Evolutionary conservation across 495 filamentous ascomycete genomes (phyloP), one percentile per base, ranked within the genome.

Genomic region (Penicillium bovifimosum): DNA sequence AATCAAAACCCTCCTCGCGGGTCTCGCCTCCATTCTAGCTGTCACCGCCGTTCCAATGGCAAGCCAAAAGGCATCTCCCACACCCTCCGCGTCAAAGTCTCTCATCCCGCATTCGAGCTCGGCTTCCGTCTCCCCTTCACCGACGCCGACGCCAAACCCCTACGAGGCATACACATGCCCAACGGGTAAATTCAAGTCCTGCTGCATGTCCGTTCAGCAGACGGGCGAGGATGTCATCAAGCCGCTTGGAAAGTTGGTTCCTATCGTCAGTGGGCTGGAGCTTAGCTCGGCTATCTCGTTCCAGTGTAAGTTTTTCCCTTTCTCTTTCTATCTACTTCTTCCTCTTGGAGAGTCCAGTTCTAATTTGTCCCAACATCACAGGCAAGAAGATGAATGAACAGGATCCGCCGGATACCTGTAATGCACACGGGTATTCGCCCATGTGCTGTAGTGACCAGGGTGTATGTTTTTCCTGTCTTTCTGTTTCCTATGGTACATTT

Each of bases 371-470:
- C 8, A 3, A 2, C 32, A 16, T 35, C 10, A 27, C 32, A 66
- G 62, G 57, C 49, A 54, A 62, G 3, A 3, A 11, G 2, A 74
- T 74, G 67, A 16, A 2, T 0, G 41, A 50, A 7, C 6, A 49
- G 1, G 56, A 58, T 0, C 29, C 47, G 0, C 62, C 64, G 9
- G 38, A 52, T 6, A n/a, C 53, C 5, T 73, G 70, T 48, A 8
- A 47, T 0, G 44, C 50, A 8, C 32, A 61, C 17, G 57, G 51
- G 17, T 56, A 50, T 29, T 26, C 36, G 3, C 57, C 69, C 8
- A 70, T 73, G 67, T 73, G 70, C 47, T 73, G 69, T 54, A 26
- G 45, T 28, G 54, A 43, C 9, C 27, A 39, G 0, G 14, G n/a
- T 3, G 20, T n/a, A 13, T 17, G 67, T 71, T 58, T 58, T 62